These are phyloP conservation scores for Turritis glabra DNA, from an alignment of 345 rosid genomes.

Conservation along the genomic window DNA sequence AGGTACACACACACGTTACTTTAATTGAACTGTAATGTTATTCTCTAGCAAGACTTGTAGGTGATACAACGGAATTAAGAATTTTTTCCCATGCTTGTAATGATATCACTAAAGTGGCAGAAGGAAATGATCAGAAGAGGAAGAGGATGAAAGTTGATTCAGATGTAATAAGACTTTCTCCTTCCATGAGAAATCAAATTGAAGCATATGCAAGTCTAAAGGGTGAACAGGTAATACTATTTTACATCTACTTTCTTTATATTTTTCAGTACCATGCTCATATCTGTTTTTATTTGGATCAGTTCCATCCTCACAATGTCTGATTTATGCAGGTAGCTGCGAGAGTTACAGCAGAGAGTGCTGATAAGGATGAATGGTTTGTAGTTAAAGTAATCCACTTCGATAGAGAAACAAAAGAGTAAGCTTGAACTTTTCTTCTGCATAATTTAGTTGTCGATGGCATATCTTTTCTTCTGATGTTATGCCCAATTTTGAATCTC, in stretches of 20 bases:
- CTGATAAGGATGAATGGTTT: slow-evolving; percentile 83
- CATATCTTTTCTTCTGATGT: too few relatives aligned
- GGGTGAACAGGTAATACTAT: slow-evolving; percentile 72
- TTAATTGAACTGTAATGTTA: slow-evolving; percentile 1
- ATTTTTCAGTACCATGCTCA: too few relatives aligned
- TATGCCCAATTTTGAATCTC: background rate
- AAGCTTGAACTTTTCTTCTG: slow-evolving; percentile 38
- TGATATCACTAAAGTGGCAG: slow-evolving; percentile 48
- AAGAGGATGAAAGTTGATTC: slow-evolving; percentile 76
- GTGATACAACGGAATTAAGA: background rate
- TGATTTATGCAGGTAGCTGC: slow-evolving; percentile 74
- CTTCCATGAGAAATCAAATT: slow-evolving; percentile 63
- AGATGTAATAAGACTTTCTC: slow-evolving; percentile 61
- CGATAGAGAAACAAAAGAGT: slow-evolving; percentile 82
- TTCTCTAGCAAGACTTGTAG: background rate
- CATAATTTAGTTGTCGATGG: background rate
- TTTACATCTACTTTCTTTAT: too few relatives aligned
- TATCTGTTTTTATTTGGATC: background rate
- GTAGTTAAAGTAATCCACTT: slow-evolving; percentile 85
- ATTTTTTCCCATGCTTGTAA: background rate
- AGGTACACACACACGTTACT: slow-evolving; percentile 43
- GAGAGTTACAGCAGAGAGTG: slow-evolving; percentile 65
- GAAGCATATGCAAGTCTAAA: slow-evolving; percentile 68
- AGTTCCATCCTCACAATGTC: background rate
- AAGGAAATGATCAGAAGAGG: slow-evolving; percentile 70